A percentile compares a stretch with the other conserved stretches of the same genome.
phyloP scores from a whole-genome alignment of 139 green algal genomes.

The Chlamydomonas sp. region DNA sequence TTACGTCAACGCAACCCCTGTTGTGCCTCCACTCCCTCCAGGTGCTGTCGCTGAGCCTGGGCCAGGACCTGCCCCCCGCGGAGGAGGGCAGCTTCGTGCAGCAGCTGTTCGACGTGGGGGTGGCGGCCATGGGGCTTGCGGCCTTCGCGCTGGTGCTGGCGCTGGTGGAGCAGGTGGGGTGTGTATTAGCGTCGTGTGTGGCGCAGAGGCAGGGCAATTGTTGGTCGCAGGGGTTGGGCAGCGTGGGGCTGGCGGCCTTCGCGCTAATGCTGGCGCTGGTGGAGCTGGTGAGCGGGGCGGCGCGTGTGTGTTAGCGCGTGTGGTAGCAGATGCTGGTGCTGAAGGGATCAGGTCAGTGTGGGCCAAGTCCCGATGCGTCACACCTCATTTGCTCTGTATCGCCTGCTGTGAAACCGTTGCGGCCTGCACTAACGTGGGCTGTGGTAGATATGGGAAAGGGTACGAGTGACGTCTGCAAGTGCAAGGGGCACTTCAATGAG shows the following conservation, averaged over 20 bases:
- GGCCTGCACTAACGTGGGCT: too few species aligned
- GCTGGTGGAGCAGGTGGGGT: constrained; percentile 60
- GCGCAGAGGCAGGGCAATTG: too few species aligned
- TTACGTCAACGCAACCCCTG: too few species aligned
- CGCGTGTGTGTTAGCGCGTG: neutral
- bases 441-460: too few species aligned
- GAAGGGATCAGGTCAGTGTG: neutral
- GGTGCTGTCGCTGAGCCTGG: constrained; percentile 39
- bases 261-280: constrained; percentile 42
- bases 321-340: neutral
- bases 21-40: neutral
- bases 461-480: too few species aligned
- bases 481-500: too few species aligned
- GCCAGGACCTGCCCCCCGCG: constrained; percentile 40
- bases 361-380: too few species aligned
- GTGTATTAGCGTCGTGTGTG: too few species aligned
- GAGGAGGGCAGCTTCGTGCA: neutral
- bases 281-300: neutral
- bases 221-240: constrained; percentile 5
- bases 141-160: constrained; percentile 76
- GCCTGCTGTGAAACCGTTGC: too few species aligned
- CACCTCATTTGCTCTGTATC: too few species aligned
- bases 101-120: constrained; percentile 56
- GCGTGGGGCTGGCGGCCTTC: constrained; percentile 65
- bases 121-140: constrained; percentile 56